A percentile compares a stretch with the other conserved stretches of the same genome.
These are phyloP conservation scores for Suillus occidentalis DNA, from an alignment of 768 basidiomycete genomes.

Conservation along the genomic window DNA sequence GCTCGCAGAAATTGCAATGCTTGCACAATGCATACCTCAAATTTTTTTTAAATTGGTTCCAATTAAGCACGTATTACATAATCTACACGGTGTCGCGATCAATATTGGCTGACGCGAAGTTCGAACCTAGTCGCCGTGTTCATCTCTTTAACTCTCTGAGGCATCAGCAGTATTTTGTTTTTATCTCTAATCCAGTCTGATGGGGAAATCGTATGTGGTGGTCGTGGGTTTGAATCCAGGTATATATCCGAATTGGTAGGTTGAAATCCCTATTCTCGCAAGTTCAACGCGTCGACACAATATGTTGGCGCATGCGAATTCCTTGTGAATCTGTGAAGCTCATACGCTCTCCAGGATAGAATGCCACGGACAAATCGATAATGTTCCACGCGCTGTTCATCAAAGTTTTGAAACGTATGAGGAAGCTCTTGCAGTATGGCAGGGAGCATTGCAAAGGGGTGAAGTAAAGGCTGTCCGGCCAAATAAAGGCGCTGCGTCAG, in stretches of 20 bases:
- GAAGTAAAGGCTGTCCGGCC: slow-evolving; percentile 22
- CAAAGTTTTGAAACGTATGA: slow-evolving; percentile 44
- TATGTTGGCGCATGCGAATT: slow-evolving; percentile 32
- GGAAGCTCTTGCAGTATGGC: slow-evolving; percentile 39
- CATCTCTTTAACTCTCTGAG: background rate
- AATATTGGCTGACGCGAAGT: background rate
- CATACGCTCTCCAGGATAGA: slow-evolving; percentile 41
- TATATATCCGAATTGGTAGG: slow-evolving; percentile 30
- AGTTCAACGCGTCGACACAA: slow-evolving; percentile 12
- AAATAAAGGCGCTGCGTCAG: slow-evolving; percentile 8
- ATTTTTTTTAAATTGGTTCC: background rate
- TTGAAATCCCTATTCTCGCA: slow-evolving; percentile 10
- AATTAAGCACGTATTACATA: background rate
- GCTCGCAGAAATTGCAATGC: background rate
- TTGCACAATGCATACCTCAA: background rate
- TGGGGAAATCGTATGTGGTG: slow-evolving; percentile 31
- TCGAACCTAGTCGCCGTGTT: background rate
- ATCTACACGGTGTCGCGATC: background rate
- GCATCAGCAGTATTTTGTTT: background rate
- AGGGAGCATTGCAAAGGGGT: slow-evolving; percentile 28
- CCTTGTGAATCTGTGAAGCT: slow-evolving; percentile 13
- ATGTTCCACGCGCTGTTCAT: slow-evolving; percentile 41
- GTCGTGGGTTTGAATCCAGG: slow-evolving; percentile 28
- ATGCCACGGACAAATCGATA: slow-evolving; percentile 41
- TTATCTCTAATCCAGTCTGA: slow-evolving; percentile 6